Evolutionary conservation across 306 rosid genomes (phyloP), one percentile per base, ranked within the genome.

Genomic region (Spatholobus suberectus): DNA sequence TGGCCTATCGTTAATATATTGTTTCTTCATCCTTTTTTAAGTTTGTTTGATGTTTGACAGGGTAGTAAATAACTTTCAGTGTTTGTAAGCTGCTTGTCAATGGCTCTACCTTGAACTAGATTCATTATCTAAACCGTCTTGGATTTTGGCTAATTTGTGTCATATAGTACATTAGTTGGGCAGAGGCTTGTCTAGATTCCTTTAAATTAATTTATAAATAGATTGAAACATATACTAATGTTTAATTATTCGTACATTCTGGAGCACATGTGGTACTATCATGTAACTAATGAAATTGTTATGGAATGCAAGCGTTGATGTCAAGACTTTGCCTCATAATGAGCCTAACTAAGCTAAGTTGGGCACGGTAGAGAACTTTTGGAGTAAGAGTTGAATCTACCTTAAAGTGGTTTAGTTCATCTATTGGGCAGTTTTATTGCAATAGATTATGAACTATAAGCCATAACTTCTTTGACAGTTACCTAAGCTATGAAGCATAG

Each of bases 111-210:
- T 61, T 58, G 54, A 57, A 17, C 80, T 57, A 38, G 80, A 41
- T 41, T 24, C 0, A 54, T 59, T 24, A 75, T 57, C 41, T 8
- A 38, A 40, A 14, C 26, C 27, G 12, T 32, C 20, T 32, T 14
- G 21, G 34, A 17, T 58, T 20, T 38, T 41, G 57, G 6, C 57
- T 55, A 27, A 29, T 73, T 51, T 61, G 4, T 73, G 32, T 72
- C 26, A 47, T 51, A 35, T 23, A 10, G 40, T 55, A 21, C 46
- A 73, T 73, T 73, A 23, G 20, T 65, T 66, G 40, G 44, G 70
- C 32, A 21, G 57, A 49, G 34, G 68, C 43, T 73, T 35, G 34
- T 34, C 75, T 21, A 35, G 76, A 15, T 80, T 43, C 84, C 14
- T 51, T 17, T 70, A 44, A 26, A 58, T 58, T 12, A 23, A 24